Evolutionary conservation across 83 land plant genomes (phyloP).

Genomic region (Thuja plicata): DNA sequence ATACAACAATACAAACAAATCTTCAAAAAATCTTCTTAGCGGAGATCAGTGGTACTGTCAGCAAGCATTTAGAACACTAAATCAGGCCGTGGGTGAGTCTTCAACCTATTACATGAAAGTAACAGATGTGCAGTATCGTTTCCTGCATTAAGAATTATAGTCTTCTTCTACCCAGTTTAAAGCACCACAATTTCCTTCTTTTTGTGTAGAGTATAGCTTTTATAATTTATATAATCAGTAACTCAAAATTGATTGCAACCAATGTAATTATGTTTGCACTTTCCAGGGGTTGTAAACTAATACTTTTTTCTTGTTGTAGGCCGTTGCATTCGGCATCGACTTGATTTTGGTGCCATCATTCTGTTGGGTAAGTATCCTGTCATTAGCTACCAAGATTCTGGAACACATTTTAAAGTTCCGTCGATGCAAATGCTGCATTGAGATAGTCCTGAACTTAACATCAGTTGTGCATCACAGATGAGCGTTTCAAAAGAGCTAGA

Average conservation of each 20-base stretch:
- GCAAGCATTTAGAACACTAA: slow-evolving; percentile 95
- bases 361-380: slow-evolving; percentile 57
- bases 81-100: slow-evolving; percentile 88
- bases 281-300: neutral
- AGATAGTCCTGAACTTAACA: neutral
- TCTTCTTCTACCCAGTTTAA: neutral
- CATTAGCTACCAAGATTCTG: neutral
- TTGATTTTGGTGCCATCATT: slow-evolving; percentile 95
- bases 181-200: neutral
- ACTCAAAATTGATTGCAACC: neutral
- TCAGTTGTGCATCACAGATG: slow-evolving; percentile 58
- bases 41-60: slow-evolving; percentile 98
- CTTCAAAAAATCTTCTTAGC: slow-evolving; percentile 71
- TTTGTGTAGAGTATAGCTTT: neutral
- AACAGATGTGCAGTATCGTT: neutral
- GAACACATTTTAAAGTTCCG: neutral
- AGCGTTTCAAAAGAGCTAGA: slow-evolving; percentile 69
- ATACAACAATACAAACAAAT: slow-evolving; percentile 67
- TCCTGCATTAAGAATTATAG: neutral
- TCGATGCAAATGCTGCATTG: neutral
- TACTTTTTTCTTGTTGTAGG: slow-evolving; percentile 48
- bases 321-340: slow-evolving; percentile 91
- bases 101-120: neutral
- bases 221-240: neutral
- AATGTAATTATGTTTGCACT: neutral